These are phyloP conservation scores for Fraxinus xanthoxyloides DNA, from an alignment of 305 asterid genomes.

Conservation along the genomic window DNA sequence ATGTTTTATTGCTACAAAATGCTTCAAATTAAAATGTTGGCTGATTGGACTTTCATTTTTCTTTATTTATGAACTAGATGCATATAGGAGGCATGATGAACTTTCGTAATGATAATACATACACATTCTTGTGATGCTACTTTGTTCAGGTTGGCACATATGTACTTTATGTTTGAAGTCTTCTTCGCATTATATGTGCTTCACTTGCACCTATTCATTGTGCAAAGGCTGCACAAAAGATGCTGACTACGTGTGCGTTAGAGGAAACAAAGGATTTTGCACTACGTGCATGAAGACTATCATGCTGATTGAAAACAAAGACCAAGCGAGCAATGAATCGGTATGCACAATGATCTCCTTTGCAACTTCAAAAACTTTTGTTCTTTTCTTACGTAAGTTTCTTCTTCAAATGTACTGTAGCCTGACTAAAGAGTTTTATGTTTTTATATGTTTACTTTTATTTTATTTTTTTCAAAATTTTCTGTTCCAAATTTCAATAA, in stretches of 20 bases:
- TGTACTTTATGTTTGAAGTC: constrained; percentile 82
- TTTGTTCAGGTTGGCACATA: constrained; percentile 96
- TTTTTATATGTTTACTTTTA: neutral
- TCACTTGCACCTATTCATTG: constrained; percentile 89
- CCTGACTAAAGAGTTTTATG: neutral
- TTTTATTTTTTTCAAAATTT: neutral
- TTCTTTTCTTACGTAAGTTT: neutral
- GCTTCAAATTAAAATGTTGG: neutral
- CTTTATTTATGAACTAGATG: neutral
- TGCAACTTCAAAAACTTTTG: constrained; percentile 9
- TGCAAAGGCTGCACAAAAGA: constrained; percentile 79
- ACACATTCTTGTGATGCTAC: constrained; percentile 27
- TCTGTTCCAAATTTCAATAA: neutral
- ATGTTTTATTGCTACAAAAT: neutral
- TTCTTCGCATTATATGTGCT: constrained; percentile 74
- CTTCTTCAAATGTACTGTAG: neutral
- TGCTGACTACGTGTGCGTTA: constrained; percentile 63
- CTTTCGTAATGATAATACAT: constrained; percentile 11
- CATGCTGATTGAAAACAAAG: constrained; percentile 84
- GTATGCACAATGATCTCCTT: constrained; percentile 42
- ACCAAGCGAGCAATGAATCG: constrained; percentile 56
- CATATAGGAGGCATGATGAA: constrained; percentile 7
- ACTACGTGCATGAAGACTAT: constrained; percentile 81
- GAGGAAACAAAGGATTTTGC: constrained; percentile 92
- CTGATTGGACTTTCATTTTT: neutral